A percentile compares a stretch with the other conserved stretches of the same genome.
These are phyloP conservation scores for Aspergillus pseudoterreus DNA, from an alignment of 2,329 filamentous ascomycete species.

Conservation along the genomic window DNA sequence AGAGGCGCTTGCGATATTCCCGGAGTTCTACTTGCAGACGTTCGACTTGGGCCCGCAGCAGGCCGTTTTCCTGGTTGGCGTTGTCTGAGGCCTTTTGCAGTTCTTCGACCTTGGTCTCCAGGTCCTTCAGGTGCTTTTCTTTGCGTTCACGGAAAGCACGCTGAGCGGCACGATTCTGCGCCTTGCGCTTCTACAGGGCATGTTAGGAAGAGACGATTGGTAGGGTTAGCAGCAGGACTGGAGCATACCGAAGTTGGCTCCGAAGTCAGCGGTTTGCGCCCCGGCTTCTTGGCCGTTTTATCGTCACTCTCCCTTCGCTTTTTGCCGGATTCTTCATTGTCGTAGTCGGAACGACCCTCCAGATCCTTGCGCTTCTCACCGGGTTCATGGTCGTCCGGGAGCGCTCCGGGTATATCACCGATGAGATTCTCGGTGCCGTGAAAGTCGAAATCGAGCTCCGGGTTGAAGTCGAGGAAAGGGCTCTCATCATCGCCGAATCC, in stretches of 20 bases:
- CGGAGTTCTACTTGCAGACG: conserved; percentile 78
- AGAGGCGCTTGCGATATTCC: conserved; percentile 85
- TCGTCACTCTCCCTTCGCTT: conserved; percentile 76
- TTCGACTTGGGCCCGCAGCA: conserved; percentile 82
- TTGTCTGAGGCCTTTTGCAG: conserved; percentile 78
- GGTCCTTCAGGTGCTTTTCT: conserved; percentile 64
- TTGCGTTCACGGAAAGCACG: conserved; percentile 92
- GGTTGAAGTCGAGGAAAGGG: conserved; percentile 78
- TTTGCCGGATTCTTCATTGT: conserved; percentile 60
- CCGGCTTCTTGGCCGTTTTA: conserved; percentile 90
- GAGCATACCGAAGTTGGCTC: conserved; percentile 88
- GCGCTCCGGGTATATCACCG: conserved; percentile 62
- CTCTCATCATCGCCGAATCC: conserved; percentile 63
- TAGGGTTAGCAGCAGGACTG: not conserved
- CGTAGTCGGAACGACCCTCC: conserved; percentile 56
- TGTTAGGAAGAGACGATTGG: conserved; percentile 18
- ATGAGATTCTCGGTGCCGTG: conserved; percentile 65
- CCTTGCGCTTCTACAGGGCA: conserved; percentile 59
- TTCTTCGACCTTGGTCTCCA: conserved; percentile 56
- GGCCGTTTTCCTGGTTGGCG: conserved; percentile 78
- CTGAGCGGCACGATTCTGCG: conserved; percentile 89
- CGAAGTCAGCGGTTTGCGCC: conserved; percentile 89
- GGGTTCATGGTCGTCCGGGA: conserved; percentile 45
- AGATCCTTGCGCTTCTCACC: conserved; percentile 60
- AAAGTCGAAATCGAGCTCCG: conserved; percentile 72